Evolutionary conservation across 169 alveolate genomes (phyloP), one percentile per base, ranked within the genome.

Genomic region (Cardiosporidium cionae): DNA sequence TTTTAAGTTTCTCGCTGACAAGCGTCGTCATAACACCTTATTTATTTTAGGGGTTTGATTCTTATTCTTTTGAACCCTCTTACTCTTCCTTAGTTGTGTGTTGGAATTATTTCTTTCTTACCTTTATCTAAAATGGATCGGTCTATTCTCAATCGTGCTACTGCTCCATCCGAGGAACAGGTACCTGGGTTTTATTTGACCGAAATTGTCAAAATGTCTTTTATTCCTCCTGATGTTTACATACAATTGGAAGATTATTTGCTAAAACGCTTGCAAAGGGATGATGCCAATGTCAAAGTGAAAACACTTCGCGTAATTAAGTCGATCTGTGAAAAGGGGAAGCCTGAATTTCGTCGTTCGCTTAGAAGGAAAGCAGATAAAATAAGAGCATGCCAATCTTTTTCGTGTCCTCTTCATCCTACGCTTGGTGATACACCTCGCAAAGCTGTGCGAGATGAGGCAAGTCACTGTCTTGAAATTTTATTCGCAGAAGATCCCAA

Each of bases 241-340:
- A 73, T 73, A 64, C 85, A 72, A 33, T 25, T 79, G 37, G 81
- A 77, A 22, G 85, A 79, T 16, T 79, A 79, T 37, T 72, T 79
- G 34, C 53, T 74, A 67, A 73, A 79, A 31, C 70, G 72, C 77
- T 53, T 22, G 31, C 32, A 44, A 27, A 65, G 62, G 28, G 81
- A 79, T 70, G 66, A 79, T 52, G 78, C 85, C 52, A 64, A 79
- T 27, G 81, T 74, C 22, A 79, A 79, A 32, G 70, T 66, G 31
- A 79, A 79, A 28, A 25, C 37, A 28, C 22, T 73, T 54, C 64
- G 76, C 31, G 63, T 73, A 29, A 73, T 73, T 6, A 3, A 53
- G 37, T 35, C 68, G 52, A 76, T 77, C 28, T 37, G 75, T 33
- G 83, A 77, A 23, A 73, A 77, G 70, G 83, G 83, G 29, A 77